phyloP scores from a whole-genome alignment of 116 monocot species.

The Papilionanthe hybrid region DNA sequence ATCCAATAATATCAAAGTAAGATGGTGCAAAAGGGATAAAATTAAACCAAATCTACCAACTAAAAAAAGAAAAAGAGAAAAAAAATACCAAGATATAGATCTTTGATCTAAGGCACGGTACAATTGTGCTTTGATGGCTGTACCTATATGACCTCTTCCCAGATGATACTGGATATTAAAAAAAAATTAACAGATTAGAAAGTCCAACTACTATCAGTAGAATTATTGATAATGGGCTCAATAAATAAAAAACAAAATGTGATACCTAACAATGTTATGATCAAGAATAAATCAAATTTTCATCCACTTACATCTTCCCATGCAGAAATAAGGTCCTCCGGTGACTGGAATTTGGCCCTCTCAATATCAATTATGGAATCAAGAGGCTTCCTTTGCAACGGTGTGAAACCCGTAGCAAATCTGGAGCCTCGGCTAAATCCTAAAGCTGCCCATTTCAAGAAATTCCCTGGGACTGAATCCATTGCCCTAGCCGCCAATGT shows the following conservation, averaged over 20 bases:
- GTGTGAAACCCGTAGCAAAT: constrained; percentile 80
- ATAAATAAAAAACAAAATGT: neutral
- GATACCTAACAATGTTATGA: neutral
- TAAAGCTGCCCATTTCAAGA: constrained; percentile 26
- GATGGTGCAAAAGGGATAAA: neutral
- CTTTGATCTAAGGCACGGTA: constrained; percentile 73
- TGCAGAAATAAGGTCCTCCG: constrained; percentile 66
- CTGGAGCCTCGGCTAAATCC: constrained; percentile 37
- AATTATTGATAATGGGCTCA: neutral
- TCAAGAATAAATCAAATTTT: neutral
- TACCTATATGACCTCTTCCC: constrained; percentile 92
- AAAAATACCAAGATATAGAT: constrained; percentile 59
- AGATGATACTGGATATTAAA: constrained; percentile 51
- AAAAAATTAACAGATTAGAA: constrained; percentile 3
- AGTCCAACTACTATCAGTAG: neutral
- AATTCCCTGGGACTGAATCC: constrained; percentile 17
- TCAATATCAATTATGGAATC: constrained; percentile 76
- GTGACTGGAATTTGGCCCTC: constrained; percentile 33
- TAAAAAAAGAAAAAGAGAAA: constrained; percentile 4
- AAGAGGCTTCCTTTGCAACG: constrained; percentile 66
- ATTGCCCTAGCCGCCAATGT: neutral
- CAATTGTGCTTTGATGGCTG: constrained; percentile 74
- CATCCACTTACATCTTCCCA: constrained; percentile 77
- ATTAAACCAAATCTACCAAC: neutral
- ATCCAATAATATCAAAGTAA: constrained; percentile 8